A percentile compares a stretch with the other conserved stretches of the same genome.
phyloP scores from a whole-genome alignment of 2,329 filamentous ascomycete species.

The Emergomyces pasteurianus region DNA sequence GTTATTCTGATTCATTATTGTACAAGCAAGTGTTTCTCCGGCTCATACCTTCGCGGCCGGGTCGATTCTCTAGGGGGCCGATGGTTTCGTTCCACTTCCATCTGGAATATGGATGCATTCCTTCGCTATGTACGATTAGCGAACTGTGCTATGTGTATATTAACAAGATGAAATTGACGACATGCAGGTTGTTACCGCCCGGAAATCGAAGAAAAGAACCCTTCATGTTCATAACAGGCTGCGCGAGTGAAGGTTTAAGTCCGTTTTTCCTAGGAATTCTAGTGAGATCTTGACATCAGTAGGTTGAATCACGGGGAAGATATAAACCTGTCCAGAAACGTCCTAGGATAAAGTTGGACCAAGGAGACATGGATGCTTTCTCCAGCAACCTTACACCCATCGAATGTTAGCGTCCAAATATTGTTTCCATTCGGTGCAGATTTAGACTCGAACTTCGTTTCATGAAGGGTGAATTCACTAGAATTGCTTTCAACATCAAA shows the following conservation, averaged over 20 bases:
- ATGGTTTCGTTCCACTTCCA: constrained; percentile 34
- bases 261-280: no score
- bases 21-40: not conserved
- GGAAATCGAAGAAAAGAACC: no score
- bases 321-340: no score
- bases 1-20: not conserved
- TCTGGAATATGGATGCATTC: constrained; percentile 18
- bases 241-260: no score
- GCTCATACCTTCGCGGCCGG: constrained; percentile 38
- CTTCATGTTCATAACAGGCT: no score
- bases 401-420: constrained; percentile 44
- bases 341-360: no score
- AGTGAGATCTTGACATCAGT: no score
- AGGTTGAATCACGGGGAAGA: no score
- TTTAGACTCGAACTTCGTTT: constrained; percentile 16
- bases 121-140: constrained; percentile 13
- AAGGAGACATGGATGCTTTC: constrained; percentile 35
- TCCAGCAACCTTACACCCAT: constrained; percentile 30
- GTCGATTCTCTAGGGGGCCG: constrained; percentile 32
- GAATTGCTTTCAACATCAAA: constrained; percentile 16
- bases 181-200: no score
- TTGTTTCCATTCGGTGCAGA: constrained; percentile 36
- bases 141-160: not conserved
- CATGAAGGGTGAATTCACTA: constrained; percentile 12
- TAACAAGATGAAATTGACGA: constrained; percentile 20